Conservation (phyloP, 352 stramenopile species). For the Globisporangium middletonii region DNA sequence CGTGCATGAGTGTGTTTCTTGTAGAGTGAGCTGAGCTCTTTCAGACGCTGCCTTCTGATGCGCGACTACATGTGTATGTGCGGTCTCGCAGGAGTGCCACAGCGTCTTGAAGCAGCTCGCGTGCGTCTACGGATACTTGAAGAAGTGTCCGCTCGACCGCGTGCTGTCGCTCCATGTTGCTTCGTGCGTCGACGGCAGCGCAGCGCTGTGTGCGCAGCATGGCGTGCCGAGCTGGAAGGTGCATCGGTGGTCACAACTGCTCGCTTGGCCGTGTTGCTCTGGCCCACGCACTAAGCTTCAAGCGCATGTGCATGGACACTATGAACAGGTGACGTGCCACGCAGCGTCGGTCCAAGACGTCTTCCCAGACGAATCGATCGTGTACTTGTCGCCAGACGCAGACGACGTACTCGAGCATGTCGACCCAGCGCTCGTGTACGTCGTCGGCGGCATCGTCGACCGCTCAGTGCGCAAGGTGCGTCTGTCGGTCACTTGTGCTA, state of each 20-base stretch:
- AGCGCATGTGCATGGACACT: neutral
- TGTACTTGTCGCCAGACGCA: constrained; percentile 86
- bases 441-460: constrained; percentile 83
- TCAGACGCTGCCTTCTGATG: neutral
- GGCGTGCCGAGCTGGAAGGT: constrained; percentile 63
- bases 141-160: constrained; percentile 53
- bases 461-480: constrained; percentile 76
- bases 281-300: too few species aligned
- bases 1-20: neutral
- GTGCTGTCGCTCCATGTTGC: constrained; percentile 54
- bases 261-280: too few species aligned
- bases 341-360: constrained; percentile 40
- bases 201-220: constrained; percentile 29
- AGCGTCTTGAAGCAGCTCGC: constrained; percentile 80
- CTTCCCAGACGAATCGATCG: constrained; percentile 39
- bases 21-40: neutral
- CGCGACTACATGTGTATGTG: neutral
- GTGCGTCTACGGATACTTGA: constrained; percentile 74
- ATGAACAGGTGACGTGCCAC: constrained; percentile 21
- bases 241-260: too few species aligned
- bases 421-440: constrained; percentile 49
- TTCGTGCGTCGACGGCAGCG: constrained; percentile 34
- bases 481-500: neutral
- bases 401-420: constrained; percentile 49
- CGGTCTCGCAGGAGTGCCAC: constrained; percentile 42